These are phyloP conservation scores for Uronychia binucleata DNA, from an alignment of 73 alveolate species.

Conservation along the genomic window DNA sequence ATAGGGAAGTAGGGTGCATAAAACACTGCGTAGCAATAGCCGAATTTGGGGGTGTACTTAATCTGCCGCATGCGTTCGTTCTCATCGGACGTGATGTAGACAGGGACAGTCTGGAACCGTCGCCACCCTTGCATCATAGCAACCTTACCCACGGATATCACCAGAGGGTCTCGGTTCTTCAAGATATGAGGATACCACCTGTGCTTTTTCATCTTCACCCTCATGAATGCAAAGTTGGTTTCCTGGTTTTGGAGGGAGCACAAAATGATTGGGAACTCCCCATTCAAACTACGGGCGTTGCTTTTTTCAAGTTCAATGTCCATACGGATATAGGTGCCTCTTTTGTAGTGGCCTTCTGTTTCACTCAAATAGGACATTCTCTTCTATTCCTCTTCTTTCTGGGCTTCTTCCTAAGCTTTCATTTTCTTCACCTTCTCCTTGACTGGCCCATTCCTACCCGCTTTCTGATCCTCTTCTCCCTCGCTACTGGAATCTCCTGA, in stretches of 20 bases:
- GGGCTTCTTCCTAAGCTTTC: constrained; percentile 18
- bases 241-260: constrained; percentile 81
- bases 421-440: constrained; percentile 34
- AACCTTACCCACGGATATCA: constrained; percentile 77
- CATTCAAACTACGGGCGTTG: constrained; percentile 65
- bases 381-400: constrained; percentile 23
- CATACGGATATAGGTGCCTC: constrained; percentile 92
- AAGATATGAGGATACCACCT: constrained; percentile 98
- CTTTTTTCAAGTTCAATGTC: constrained; percentile 81
- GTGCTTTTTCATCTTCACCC: constrained; percentile 94
- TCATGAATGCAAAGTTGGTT: constrained; percentile 80
- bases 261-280: constrained; percentile 79
- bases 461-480: constrained; percentile 34
- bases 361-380: constrained; percentile 36
- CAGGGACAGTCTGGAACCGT: constrained; percentile 97
- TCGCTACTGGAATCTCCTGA: constrained; percentile 47
- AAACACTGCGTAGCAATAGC: constrained; percentile 95
- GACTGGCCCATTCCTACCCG: constrained; percentile 9
- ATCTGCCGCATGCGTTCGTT: constrained; percentile 86
- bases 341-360: constrained; percentile 60
- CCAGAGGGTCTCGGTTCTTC: constrained; percentile 97
- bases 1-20: constrained; percentile 92
- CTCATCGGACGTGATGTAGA: constrained; percentile 89
- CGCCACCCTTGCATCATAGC: constrained; percentile 92
- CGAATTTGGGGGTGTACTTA: constrained; percentile 99